Percentiles rank a stretch among this genome's conserved stretches.
Conservation (phyloP, 2,329 filamentous ascomycete species). For the Exophiala oligosperma region DNA sequence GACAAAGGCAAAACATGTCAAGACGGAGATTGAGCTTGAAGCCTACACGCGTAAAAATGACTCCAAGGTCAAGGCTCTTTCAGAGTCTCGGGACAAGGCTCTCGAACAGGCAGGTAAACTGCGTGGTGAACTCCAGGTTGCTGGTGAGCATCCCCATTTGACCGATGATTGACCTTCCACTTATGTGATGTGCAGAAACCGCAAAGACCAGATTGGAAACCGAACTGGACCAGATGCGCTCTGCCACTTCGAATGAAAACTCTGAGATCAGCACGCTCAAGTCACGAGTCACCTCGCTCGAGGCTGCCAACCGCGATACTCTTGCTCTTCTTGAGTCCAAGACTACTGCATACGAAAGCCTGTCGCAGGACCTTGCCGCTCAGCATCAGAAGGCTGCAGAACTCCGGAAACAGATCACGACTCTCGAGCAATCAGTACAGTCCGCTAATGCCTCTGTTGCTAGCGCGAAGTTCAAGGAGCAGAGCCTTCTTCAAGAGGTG, state of each 20-base stretch:
- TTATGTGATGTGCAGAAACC: constrained; percentile 60
- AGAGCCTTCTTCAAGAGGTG: constrained; percentile 85
- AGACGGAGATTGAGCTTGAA: constrained; percentile 88
- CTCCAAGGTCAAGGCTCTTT: constrained; percentile 76
- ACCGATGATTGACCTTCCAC: neutral
- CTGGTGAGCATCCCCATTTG: constrained; percentile 59
- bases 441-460: constrained; percentile 75
- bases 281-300: constrained; percentile 79
- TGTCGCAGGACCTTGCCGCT: constrained; percentile 81
- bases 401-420: constrained; percentile 77
- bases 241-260: constrained; percentile 64
- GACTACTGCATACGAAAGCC: constrained; percentile 77
- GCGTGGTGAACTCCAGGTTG: constrained; percentile 75
- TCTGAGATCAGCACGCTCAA: constrained; percentile 74
- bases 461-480: constrained; percentile 85
- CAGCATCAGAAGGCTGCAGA: constrained; percentile 87
- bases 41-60: constrained; percentile 83
- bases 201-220: constrained; percentile 73
- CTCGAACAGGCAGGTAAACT: constrained; percentile 81
- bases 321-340: constrained; percentile 87
- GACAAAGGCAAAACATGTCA: constrained; percentile 82
- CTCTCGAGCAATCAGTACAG: constrained; percentile 81
- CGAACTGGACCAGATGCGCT: constrained; percentile 76
- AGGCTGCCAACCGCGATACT: constrained; percentile 89
- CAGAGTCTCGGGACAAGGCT: constrained; percentile 74